Base-by-base conservation (phyloP, 2,329 filamentous ascomycete species). In the Fusarium tricinctum region DNA sequence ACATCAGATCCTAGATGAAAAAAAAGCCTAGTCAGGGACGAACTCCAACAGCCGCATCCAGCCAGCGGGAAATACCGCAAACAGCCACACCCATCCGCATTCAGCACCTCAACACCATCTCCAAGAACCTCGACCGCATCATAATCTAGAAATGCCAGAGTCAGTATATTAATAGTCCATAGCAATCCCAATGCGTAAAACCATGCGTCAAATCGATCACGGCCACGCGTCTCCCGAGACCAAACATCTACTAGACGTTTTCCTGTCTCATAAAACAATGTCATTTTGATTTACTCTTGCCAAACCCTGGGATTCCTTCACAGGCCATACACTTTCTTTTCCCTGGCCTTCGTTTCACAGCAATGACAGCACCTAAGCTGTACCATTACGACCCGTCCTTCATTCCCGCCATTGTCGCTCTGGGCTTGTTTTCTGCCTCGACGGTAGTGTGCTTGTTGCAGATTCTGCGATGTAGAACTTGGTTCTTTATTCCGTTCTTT, bases 401-500 rank as follows among this genome's bases (percentile, higher is more conserved):
- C 12, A 75, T 77, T 2, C 78, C 79, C 3, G 82, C 83, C 8
- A 74, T 79, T 4, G 64, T 81, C 30, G 81, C 81, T 44, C 69
- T 79, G 8, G 72, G 76, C 8, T 51, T 84, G 19, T 81, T 85
- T 66, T 71, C 70, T 20, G 26, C 60, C 19, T 76, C 82, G 9
- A 77, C 79, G 0, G 32, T 73, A 0, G 47, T 78, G 0, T 82
- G 85, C 64, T 43, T 75, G 22, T 79, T 74, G 22, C 81, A 82
- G 51, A 66, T 85, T 23, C 39, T 81, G n/a, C 71, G 73, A 42
- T 76, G 77, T 3, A 76, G 80, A 46, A 82, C 82, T 4, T 86
- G 83, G 83, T 86, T 84, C 70, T 82, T 84, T 61, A 81, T 83
- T 3, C 82, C 85, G 0, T 82, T 87, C 35, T 63, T 83, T 8